Percentiles rank a stretch among this genome's conserved stretches.
Conservation (phyloP, 495 filamentous ascomycete species). For the Aspergillus hancockii region DNA sequence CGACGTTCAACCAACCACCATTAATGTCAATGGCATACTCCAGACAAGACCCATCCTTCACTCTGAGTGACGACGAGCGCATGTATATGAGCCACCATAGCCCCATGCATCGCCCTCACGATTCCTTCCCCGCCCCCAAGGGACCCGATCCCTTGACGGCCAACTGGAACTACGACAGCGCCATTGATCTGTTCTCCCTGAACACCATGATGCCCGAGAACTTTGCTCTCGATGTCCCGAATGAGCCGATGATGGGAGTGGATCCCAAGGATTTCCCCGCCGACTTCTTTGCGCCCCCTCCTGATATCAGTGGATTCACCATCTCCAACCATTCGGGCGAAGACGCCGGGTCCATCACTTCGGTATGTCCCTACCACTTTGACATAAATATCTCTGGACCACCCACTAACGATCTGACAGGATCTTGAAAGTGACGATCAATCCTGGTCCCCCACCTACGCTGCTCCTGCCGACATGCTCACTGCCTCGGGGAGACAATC, state of each 20-base stretch:
- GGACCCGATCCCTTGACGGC: conserved; percentile 39
- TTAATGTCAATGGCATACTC: conserved; percentile 15
- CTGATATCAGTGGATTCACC: conserved; percentile 39
- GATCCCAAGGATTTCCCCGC: conserved; percentile 41
- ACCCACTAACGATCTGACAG: conserved; percentile 21
- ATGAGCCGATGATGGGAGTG: conserved; percentile 29
- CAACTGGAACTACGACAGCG: conserved; percentile 46
- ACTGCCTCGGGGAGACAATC: conserved; percentile 15
- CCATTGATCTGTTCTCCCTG: conserved; percentile 42
- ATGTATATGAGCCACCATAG: conserved; percentile 18
- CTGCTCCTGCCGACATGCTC: conserved; percentile 13
- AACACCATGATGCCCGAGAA: conserved; percentile 39
- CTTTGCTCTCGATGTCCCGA: conserved; percentile 37
- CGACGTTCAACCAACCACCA: background rate
- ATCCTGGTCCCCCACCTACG: conserved; percentile 32
- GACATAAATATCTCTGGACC: conserved; percentile 2
- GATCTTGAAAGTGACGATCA: conserved; percentile 48
- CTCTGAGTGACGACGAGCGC: conserved; percentile 16
- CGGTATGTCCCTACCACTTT: conserved; percentile 28
- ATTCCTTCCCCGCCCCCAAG: conserved; percentile 15
- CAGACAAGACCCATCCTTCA: conserved; percentile 10
- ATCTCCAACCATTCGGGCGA: conserved; percentile 36
- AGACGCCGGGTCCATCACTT: conserved; percentile 37
- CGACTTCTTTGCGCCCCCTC: conserved; percentile 35
- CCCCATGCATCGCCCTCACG: conserved; percentile 14